Evolutionary conservation across 2,329 filamentous ascomycete species (phyloP).

Genomic region (Neonectria neomacrospora): DNA sequence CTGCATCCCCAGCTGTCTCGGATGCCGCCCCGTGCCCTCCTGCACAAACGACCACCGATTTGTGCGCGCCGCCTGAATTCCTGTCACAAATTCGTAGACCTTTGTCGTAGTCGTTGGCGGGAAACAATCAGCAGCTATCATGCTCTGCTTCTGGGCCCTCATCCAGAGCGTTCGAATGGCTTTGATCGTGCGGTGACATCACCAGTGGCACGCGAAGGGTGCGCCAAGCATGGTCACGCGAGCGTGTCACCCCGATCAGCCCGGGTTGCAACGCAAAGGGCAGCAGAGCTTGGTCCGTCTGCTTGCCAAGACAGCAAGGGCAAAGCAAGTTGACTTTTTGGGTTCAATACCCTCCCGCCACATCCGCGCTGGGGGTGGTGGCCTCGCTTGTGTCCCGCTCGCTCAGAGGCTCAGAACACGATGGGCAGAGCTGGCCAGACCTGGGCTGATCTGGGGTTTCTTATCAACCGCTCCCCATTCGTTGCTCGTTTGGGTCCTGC

Average conservation of each 20-base stretch:
- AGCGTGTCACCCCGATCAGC: constrained; percentile 15
- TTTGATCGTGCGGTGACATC: constrained; percentile 23
- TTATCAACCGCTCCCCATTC: constrained; percentile 42
- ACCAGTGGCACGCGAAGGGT: constrained; percentile 13
- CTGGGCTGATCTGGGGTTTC: constrained; percentile 27
- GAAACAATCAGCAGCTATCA: neutral
- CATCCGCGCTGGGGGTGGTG: constrained; percentile 16
- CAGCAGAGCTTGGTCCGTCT: neutral
- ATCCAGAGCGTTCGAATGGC: constrained; percentile 10
- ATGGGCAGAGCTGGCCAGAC: constrained; percentile 6
- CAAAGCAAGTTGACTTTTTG: constrained; percentile 11
- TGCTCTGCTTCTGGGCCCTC: neutral
- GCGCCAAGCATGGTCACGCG: constrained; percentile 23
- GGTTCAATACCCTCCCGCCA: constrained; percentile 18
- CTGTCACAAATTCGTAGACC: neutral
- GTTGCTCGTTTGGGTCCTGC: constrained; percentile 34
- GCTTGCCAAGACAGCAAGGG: constrained; percentile 3
- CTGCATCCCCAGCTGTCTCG: neutral
- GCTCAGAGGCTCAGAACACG: neutral
- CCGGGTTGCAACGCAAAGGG: constrained; percentile 10
- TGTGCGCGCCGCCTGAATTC: neutral
- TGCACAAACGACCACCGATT: neutral
- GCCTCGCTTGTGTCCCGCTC: constrained; percentile 6
- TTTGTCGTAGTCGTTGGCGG: too few relatives aligned
- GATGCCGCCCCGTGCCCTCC: constrained; percentile 17